phyloP scores from a whole-genome alignment of 225 moss, liverwort and hornwort species.

The Antitrichia curtipendula region DNA sequence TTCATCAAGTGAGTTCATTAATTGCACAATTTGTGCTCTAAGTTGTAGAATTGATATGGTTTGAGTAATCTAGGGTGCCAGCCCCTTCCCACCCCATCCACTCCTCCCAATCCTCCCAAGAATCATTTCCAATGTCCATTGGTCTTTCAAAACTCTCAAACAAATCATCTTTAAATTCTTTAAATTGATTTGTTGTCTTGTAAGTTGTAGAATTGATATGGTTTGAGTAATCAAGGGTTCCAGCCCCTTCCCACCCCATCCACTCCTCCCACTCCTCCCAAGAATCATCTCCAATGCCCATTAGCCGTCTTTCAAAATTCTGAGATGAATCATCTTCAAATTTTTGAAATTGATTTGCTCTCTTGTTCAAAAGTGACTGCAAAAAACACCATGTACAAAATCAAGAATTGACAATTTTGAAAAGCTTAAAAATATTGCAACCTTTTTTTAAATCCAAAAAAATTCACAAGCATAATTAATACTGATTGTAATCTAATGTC shows the following conservation, averaged over 20 bases:
- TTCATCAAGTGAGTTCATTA: neutral
- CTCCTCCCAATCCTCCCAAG: slow-evolving; percentile 56
- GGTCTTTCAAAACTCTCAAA: too few relatives aligned
- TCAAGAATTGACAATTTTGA: neutral
- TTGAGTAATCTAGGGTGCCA: slow-evolving; percentile 17
- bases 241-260: slow-evolving; percentile 62
- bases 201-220: neutral
- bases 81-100: slow-evolving; percentile 73
- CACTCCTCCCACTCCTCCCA: slow-evolving; percentile 73
- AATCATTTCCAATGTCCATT: too few relatives aligned
- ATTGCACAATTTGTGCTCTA: rapidly evolving
- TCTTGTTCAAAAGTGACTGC: neutral
- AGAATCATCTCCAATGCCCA: slow-evolving; percentile 24
- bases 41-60: neutral
- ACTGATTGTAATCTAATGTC: neutral
- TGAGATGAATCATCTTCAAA: slow-evolving; percentile 10
- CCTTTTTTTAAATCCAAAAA: too few relatives aligned
- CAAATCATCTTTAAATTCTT: too few relatives aligned
- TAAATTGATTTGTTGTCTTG: too few relatives aligned
- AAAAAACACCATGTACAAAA: neutral
- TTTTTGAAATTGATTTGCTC: slow-evolving; percentile 14
- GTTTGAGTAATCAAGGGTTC: slow-evolving; percentile 24
- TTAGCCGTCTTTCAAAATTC: slow-evolving; percentile 25
- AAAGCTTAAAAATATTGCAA: neutral
- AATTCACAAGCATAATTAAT: too few relatives aligned